Base-by-base conservation (phyloP, 768 basidiomycete species). In the Rhodosporidiobolus sp. region DNA sequence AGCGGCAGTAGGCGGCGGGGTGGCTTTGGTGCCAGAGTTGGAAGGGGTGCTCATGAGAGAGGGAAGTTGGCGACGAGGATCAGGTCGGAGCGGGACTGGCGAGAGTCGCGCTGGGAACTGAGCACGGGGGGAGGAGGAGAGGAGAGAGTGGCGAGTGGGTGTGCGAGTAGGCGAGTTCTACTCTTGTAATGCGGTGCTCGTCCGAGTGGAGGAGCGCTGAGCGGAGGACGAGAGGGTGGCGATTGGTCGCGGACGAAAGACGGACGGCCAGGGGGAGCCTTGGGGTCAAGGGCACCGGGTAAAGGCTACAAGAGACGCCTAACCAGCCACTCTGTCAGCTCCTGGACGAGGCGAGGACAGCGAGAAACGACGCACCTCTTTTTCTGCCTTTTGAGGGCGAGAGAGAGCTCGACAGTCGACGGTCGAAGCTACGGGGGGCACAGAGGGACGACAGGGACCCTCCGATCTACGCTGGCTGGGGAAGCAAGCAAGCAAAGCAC, bases 1-100 rank as follows among this genome's bases (percentile, higher is more conserved):
- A 11, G 71, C 43, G 55, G 63, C 53, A 28, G 49, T 50, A 30
- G 62, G 19, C 1, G 49, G 32, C 46, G 61, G 46, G 34, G 43
- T 69, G 22, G 67, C 54, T 69, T 69, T 69, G 22, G 24, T 22
- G 58, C 38, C 58, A 9, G 60, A 10, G 12, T 65, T 43, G 34
- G 68, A 54, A 32, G 71, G 35, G 45, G 52, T 54, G 72, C 67
- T 73, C 72, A 73, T 73, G 43, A 60, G 52, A 22, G n/a, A 26
- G 30, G 19, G 50, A 16, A 35, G 48, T 45, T 50, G 50, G 34
- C n/a, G n/a, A n/a, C n/a, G n/a, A n/a, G n/a, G n/a, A n/a, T 28
- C 38, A 16, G 35, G 26, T 55, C 3, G 34, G 53, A 38, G 60
- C 14, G 52, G 38, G 56, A 53, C 52, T 60, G 45, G 45, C 30